Evolutionary conservation across 257 asterid genomes (phyloP), one percentile per base, ranked within the genome.

Genomic region (Phtheirospermum japonicum): DNA sequence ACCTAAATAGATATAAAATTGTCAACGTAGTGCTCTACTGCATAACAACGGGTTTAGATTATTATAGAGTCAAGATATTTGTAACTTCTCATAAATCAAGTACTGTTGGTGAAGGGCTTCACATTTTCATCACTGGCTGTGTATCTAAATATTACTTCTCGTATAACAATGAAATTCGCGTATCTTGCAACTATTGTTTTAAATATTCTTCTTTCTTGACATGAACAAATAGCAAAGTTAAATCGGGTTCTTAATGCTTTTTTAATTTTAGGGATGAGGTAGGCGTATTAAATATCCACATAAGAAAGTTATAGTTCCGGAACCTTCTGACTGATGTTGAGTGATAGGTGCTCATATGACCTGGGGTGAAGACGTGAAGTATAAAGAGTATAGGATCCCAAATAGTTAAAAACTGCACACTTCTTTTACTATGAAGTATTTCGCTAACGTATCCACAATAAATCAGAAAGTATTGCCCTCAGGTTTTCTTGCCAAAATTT

Each of bases 71-170:
- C 12, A 19, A 48, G 16, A 18, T 70, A 31, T 49, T 61, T 37
- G 26, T 17, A 51, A 60, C 19, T 49, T 73, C 26, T 36, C 45
- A n/a, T 48, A 43, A 56, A 48, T 61, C 42, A 31, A 59, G 59
- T 57, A 63, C 40, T 16, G 4, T 57, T 53, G 50, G 63, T 45
- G 52, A n/a, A 54, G 17, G 12, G 50, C 36, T 10, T 59, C 13
- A 36, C 40, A 39, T 48, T 51, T 28, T 36, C 23, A 17, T 34
- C 32, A 9, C 58, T 26, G 7, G 14, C n/a, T 45, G 52, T 45
- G 52, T 14, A 45, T 2, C 36, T 61, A 14, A 20, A 30, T 69
- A 50, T 62, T 65, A 54, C 16, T 32, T 48, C 14, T 30, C 46
- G 50, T 55, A 30, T 43, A 61, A 61, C 6, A 10, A 61, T 7